Base-by-base conservation (phyloP, 768 basidiomycete species). In the Dacryopinax primogenitus region DNA sequence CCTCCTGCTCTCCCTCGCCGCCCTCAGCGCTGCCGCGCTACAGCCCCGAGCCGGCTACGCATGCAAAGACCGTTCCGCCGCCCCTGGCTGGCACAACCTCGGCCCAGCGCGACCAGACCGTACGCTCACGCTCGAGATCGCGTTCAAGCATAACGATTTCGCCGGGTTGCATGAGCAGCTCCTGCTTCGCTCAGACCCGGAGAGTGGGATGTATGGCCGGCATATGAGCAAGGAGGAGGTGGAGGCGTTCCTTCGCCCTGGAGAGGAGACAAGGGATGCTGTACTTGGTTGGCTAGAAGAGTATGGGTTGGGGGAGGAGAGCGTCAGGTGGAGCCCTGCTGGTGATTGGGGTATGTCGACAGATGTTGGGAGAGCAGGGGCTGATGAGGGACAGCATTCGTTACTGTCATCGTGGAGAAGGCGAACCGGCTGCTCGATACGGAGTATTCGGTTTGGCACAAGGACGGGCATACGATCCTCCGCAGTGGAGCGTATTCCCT, bases 141-240 rank as follows among this genome's bases (percentile, higher is more conserved):
- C 78, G 23, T 78, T 86, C 30, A 78, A 78, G 9, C 83, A 83
- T 67, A 77, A 78, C 26, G 77, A 82, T 69, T 84, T 84, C 68
- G 68, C 72, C 39, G 70, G 73, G 28, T 71, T 85, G 64, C 82
- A 85, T 69, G 72, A 79, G 36, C 80, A 81, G 47, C 72, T 86
- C 3, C 81, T 76, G 71, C 81, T 84, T 1, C 75, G 82, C n/a
- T 84, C 83, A 69, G 77, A 85, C 69, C 84, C 84, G 0, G 72
- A 72, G 47, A 83, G 85, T 65, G 67, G 71, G 32, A 81, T 81
- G 35, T 85, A 80, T 51, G 81, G 80, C 0, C 74, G 78, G 33
- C 81, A 82, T 64, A 80, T 79, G 78, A 72, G 77, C 1, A 70
- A 80, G 0, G 69, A 67, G 23, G 67, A 74, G 30, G 71, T 83